These are phyloP conservation scores for Xylariales sp. DNA, from an alignment of 2,329 filamentous ascomycete genomes.

Conservation along the genomic window DNA sequence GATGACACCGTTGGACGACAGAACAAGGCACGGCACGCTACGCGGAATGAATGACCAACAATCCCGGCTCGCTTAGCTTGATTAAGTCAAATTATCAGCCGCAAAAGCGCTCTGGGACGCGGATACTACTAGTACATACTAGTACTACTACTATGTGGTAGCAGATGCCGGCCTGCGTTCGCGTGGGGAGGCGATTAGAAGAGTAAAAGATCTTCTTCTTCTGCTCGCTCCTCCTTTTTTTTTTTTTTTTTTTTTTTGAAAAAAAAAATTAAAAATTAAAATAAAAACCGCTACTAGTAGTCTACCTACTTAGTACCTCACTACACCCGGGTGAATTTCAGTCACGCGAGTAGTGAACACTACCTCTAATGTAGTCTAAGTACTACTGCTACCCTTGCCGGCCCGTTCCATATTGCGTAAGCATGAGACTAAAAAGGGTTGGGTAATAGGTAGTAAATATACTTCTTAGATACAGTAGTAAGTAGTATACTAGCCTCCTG, in stretches of 20 bases:
- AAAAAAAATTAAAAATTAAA: background rate
- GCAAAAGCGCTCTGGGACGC: conserved; percentile 18
- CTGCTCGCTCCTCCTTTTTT: background rate
- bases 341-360: background rate
- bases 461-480: background rate
- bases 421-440: background rate
- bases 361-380: too few relatives aligned
- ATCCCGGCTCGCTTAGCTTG: conserved; percentile 34
- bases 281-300: too few relatives aligned
- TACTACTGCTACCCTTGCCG: conserved; percentile 13
- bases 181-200: conserved; percentile 18
- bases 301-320: too few relatives aligned
- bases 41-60: conserved; percentile 41
- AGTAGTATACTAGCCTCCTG: background rate
- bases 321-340: too few relatives aligned
- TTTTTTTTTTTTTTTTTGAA: background rate
- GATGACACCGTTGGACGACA: conserved; percentile 41
- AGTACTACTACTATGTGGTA: background rate
- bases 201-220: conserved; percentile 21
- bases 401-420: conserved; percentile 37
- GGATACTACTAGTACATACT: background rate
- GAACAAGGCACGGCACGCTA: conserved; percentile 41
- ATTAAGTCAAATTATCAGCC: conserved; percentile 29
- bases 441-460: conserved; percentile 2
- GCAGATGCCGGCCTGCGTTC: conserved; percentile 19